A percentile compares a stretch with the other conserved stretches of the same genome.
phyloP scores from a whole-genome alignment of 2,329 filamentous ascomycete species.

The Teratosphaeria gauchensis region DNA sequence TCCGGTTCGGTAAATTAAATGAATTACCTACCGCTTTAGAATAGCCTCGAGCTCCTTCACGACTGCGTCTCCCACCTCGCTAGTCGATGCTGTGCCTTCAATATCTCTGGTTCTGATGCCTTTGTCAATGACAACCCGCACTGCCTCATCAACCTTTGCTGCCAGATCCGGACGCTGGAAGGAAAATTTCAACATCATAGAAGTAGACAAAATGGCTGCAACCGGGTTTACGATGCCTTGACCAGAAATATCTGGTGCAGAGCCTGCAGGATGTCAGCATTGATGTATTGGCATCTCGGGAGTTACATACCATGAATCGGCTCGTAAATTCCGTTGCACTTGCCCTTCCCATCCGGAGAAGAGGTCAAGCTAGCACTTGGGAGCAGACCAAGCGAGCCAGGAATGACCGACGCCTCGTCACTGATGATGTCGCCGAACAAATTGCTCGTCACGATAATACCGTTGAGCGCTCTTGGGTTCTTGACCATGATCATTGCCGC shows the following conservation, averaged over 20 bases:
- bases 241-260: conserved; percentile 86
- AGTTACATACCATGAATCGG: conserved; percentile 72
- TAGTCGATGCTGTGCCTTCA: conserved; percentile 64
- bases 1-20: not conserved
- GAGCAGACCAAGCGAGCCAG: conserved; percentile 77
- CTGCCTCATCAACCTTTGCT: conserved; percentile 68
- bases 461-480: conserved; percentile 79
- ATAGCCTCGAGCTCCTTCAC: conserved; percentile 63
- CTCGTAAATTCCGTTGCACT: conserved; percentile 92
- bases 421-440: conserved; percentile 93
- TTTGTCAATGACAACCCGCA: conserved; percentile 67
- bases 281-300: not conserved
- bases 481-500: conserved; percentile 98
- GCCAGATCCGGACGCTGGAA: conserved; percentile 70
- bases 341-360: conserved; percentile 73
- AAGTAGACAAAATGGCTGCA: conserved; percentile 81
- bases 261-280: conserved; percentile 40
- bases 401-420: conserved; percentile 91
- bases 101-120: conserved; percentile 77
- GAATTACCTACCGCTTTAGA: conserved; percentile 35
- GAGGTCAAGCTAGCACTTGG: conserved; percentile 81
- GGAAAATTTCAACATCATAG: conserved; percentile 95
- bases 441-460: conserved; percentile 86
- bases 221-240: conserved; percentile 77
- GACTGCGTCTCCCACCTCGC: conserved; percentile 74